These are phyloP conservation scores for Drosera capensis DNA, from an alignment of 148 eudicot species.

Conservation along the genomic window DNA sequence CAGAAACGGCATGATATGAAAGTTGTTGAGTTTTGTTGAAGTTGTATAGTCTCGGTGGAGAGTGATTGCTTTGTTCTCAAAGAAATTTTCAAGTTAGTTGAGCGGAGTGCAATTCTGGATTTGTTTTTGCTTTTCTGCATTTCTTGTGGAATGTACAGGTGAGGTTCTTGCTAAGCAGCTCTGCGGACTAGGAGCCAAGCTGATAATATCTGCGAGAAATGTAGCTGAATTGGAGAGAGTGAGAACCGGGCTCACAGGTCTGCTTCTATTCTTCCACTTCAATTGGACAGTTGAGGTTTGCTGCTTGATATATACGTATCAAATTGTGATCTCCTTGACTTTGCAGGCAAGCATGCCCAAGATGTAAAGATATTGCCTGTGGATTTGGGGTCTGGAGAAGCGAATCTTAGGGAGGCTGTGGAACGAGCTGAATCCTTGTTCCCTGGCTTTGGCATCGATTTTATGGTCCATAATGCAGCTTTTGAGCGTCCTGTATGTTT, in stretches of 20 bases:
- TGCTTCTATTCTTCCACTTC: neutral
- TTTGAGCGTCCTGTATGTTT: slow-evolving; percentile 86
- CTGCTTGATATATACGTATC: neutral
- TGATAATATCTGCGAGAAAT: slow-evolving; percentile 83
- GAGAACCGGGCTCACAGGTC: slow-evolving; percentile 64
- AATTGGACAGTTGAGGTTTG: neutral
- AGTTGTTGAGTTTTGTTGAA: no score
- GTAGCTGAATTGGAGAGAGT: slow-evolving; percentile 73
- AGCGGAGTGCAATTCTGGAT: neutral
- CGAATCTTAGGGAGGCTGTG: slow-evolving; percentile 46
- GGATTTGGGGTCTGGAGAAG: slow-evolving; percentile 81
- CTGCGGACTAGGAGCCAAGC: slow-evolving; percentile 81
- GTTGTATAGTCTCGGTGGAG: no score
- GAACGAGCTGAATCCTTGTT: slow-evolving; percentile 67
- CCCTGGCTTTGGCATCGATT: slow-evolving; percentile 64
- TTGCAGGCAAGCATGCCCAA: slow-evolving; percentile 62
- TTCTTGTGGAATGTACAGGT: slow-evolving; percentile 30
- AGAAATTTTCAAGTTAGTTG: neutral
- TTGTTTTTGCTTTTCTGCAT: neutral
- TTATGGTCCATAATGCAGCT: slow-evolving; percentile 89
- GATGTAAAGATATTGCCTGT: slow-evolving; percentile 73
- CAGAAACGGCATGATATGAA: no score
- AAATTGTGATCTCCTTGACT: slow-evolving; percentile 1
- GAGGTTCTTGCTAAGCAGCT: slow-evolving; percentile 84
- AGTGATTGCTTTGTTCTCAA: neutral